Conservation (phyloP, 176 grass and related monocot species). For the Carex myosuroides region DNA sequence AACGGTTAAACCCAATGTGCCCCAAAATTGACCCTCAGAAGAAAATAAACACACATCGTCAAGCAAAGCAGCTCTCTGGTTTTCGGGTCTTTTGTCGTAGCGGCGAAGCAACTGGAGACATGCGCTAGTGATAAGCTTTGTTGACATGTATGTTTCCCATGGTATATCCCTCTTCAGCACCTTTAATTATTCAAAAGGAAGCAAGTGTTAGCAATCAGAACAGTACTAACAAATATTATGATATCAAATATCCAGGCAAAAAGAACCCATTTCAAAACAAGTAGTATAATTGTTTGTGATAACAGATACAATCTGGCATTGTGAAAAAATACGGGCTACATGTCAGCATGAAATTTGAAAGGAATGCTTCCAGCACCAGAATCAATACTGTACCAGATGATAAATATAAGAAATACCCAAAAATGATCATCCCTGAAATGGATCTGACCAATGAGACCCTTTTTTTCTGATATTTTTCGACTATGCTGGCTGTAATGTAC, state of each 20-base stretch:
- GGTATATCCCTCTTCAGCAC: conserved; percentile 95
- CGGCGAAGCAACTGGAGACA: conserved; percentile 70
- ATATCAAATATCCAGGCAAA: not conserved
- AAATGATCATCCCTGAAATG: not conserved
- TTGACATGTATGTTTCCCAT: conserved; percentile 96
- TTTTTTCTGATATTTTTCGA: too few species aligned
- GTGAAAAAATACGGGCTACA: not conserved
- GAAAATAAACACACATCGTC: conserved; percentile 62
- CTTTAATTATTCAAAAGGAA: conserved; percentile 42
- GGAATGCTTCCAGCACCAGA: not conserved
- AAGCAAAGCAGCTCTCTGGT: conserved; percentile 58
- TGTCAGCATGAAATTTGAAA: not conserved
- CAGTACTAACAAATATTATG: not conserved
- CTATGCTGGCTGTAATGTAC: too few species aligned
- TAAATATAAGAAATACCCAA: not conserved
- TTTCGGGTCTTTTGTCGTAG: conserved; percentile 80
- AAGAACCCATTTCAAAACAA: not conserved
- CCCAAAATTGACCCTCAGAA: not conserved
- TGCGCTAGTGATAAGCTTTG: conserved; percentile 75
- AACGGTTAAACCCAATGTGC: not conserved
- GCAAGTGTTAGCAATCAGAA: not conserved
- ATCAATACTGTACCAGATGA: conserved; percentile 22
- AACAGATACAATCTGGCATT: not conserved
- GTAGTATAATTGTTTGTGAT: not conserved
- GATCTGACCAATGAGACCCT: too few species aligned